A percentile compares a stretch with the other conserved stretches of the same genome.
Evolutionary conservation across 1,139 yeast genomes (phyloP).

Genomic region (Blastobotrys proliferans): DNA sequence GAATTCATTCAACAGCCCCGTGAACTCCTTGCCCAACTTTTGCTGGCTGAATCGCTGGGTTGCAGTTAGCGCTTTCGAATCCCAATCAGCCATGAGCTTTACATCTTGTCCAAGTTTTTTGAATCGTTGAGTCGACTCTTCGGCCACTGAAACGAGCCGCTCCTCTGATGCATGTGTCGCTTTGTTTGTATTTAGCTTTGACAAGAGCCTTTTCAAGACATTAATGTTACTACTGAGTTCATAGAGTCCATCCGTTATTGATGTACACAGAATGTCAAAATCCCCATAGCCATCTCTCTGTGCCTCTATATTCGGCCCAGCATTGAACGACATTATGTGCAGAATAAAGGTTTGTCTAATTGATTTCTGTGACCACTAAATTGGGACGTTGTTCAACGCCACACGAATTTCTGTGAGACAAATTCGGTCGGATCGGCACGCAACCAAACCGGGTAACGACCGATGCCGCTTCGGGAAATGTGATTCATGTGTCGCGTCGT

Average conservation of each 20-base stretch:
- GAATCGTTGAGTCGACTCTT: slow-evolving; percentile 23
- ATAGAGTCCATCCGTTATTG: slow-evolving; percentile 24
- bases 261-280: slow-evolving; percentile 21
- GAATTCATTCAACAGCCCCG: slow-evolving; percentile 39
- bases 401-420: no score
- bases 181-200: slow-evolving; percentile 10
- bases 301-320: slow-evolving; percentile 15
- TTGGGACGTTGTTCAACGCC: no score
- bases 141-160: slow-evolving; percentile 20
- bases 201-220: slow-evolving; percentile 18
- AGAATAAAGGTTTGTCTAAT: neutral
- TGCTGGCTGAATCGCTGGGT: slow-evolving; percentile 37
- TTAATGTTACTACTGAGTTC: slow-evolving; percentile 23
- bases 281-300: slow-evolving; percentile 11
- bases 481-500: no score
- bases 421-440: no score
- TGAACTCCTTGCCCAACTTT: slow-evolving; percentile 43
- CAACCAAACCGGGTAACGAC: no score
- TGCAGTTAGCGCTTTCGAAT: slow-evolving; percentile 17
- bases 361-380: no score
- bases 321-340: slow-evolving; percentile 11
- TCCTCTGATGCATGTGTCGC: slow-evolving; percentile 16
- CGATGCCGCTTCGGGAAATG: no score
- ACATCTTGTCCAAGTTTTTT: slow-evolving; percentile 22
- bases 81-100: slow-evolving; percentile 24